phyloP scores from a whole-genome alignment of 495 filamentous ascomycete genomes.

The Margaritispora aquatica region DNA sequence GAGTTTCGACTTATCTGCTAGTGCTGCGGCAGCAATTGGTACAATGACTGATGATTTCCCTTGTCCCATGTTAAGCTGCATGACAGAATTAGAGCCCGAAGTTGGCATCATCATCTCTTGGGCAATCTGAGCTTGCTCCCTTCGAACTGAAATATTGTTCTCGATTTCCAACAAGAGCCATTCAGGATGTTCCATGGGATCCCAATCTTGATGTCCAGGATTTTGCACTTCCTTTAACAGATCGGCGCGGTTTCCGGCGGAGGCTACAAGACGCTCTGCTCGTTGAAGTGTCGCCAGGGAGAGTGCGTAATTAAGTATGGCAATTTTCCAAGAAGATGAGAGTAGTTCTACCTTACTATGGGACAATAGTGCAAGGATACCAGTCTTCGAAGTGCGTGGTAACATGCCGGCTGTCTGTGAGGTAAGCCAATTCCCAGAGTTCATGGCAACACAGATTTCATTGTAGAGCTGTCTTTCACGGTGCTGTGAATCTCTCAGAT shows the following conservation, averaged over 20 bases:
- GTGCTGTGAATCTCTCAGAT: too few relatives aligned
- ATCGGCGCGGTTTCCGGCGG: slow-evolving; percentile 26
- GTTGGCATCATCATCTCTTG: slow-evolving; percentile 47
- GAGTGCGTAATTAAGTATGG: slow-evolving; percentile 34
- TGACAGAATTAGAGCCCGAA: slow-evolving; percentile 39
- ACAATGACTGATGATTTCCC: slow-evolving; percentile 70
- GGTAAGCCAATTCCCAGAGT: too few relatives aligned
- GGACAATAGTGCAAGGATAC: slow-evolving; percentile 31
- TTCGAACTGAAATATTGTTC: slow-evolving; percentile 53
- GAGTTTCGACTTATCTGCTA: slow-evolving; percentile 48
- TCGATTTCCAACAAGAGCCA: slow-evolving; percentile 60
- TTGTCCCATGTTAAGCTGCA: slow-evolving; percentile 74
- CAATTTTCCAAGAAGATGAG: slow-evolving; percentile 24
- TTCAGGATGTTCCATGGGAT: slow-evolving; percentile 45
- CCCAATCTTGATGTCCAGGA: slow-evolving; percentile 45
- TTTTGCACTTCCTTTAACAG: slow-evolving; percentile 46
- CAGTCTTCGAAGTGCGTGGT: slow-evolving; percentile 27
- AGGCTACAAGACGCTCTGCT: slow-evolving; percentile 29
- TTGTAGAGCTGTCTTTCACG: too few relatives aligned
- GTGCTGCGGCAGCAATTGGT: slow-evolving; percentile 49
- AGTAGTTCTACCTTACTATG: slow-evolving; percentile 21
- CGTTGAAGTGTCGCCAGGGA: slow-evolving; percentile 31
- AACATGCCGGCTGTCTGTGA: slow-evolving; percentile 4
- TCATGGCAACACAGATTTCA: too few relatives aligned
- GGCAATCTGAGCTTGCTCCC: slow-evolving; percentile 53